Conservation (phyloP, 169 alveolate species). For the Plasmodium malariae region DNA sequence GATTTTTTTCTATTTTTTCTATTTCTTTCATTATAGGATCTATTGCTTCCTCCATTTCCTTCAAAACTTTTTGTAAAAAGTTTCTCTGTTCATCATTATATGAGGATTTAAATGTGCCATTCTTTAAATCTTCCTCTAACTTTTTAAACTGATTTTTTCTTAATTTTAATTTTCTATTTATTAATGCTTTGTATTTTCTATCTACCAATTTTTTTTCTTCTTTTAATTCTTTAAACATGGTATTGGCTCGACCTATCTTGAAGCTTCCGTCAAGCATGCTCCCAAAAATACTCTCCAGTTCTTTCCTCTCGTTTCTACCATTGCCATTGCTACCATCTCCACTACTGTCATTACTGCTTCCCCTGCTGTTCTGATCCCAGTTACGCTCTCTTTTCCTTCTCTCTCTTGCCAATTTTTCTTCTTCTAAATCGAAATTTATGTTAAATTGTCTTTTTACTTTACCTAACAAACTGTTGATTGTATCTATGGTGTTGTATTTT, state of each 20-base stretch:
- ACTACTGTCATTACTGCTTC: neutral
- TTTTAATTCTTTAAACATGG: constrained; percentile 68
- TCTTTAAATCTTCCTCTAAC: constrained; percentile 57
- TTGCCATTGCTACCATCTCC: neutral
- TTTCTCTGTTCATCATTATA: constrained; percentile 82
- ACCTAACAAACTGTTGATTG: constrained; percentile 71
- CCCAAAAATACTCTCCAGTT: constrained; percentile 42
- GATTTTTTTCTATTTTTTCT: constrained; percentile 76
- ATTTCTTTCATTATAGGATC: constrained; percentile 79
- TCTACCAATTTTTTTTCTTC: constrained; percentile 66
- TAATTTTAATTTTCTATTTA: constrained; percentile 36
- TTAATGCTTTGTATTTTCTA: constrained; percentile 29
- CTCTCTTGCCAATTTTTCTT: constrained; percentile 16
- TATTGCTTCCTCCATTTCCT: constrained; percentile 78
- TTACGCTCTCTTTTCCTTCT: neutral
- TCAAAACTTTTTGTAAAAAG: constrained; percentile 70
- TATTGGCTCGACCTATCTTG: constrained; percentile 74
- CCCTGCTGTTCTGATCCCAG: neutral
- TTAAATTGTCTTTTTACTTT: constrained; percentile 65
- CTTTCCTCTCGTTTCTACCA: constrained; percentile 20
- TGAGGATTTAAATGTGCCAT: constrained; percentile 80
- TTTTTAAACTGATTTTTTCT: constrained; percentile 55
- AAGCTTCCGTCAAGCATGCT: constrained; percentile 70
- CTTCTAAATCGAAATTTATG: constrained; percentile 26
- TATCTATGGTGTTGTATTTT: constrained; percentile 56